Evolutionary conservation across 805 yeast genomes (phyloP), one percentile per base, ranked within the genome.

Genomic region (Schizosaccharomyces osmophilus): DNA sequence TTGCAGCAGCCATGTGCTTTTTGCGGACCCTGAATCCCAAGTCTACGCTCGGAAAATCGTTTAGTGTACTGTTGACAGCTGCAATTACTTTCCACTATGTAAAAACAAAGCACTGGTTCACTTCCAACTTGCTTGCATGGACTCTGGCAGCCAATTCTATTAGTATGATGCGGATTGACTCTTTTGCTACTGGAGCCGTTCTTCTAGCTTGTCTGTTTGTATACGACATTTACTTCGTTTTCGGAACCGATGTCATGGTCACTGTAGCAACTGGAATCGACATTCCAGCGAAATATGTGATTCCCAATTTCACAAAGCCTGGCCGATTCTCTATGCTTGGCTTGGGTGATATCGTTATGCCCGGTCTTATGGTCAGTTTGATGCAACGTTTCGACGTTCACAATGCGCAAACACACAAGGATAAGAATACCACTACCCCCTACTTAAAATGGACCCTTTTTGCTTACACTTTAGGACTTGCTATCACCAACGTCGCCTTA

Each of bases 161-260:
- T 26, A 67, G 71, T 17, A 64, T 66, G 36, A 62, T 75, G 8
- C 70, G 72, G 60, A 63, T 82, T 13, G 70, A 75, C 19, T 75
- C 73, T 55, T 78, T 82, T 66, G 73, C 71, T 61, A 70, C 77
- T 1, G 82, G 79, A 2, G 66, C 73, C 17, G 64, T 78, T 11
- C 66, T 82, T 42, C 70, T 83, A 29, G 62, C 65, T 2, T 78
- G 78, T 1, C 74, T 83, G 55, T 81, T 82, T 65, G 64, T 78
- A 51, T 83, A 83, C 68, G 88, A 83, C 67, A 74, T 81, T 51
- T 82, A 77, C 68, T 83, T 83, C 70, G 88, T 83, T 0, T 84
- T 82, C 69, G 79, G 77, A 4, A 76, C 85, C 0, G 74, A 77
- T 42, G 73, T 81, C 4, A 83, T 83, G 88, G 72, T 75, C 48